A percentile compares a stretch with the other conserved stretches of the same genome.
These are phyloP conservation scores for Podila epicladia DNA, from an alignment of 192 early-diverging fungal genomes.

Conservation along the genomic window DNA sequence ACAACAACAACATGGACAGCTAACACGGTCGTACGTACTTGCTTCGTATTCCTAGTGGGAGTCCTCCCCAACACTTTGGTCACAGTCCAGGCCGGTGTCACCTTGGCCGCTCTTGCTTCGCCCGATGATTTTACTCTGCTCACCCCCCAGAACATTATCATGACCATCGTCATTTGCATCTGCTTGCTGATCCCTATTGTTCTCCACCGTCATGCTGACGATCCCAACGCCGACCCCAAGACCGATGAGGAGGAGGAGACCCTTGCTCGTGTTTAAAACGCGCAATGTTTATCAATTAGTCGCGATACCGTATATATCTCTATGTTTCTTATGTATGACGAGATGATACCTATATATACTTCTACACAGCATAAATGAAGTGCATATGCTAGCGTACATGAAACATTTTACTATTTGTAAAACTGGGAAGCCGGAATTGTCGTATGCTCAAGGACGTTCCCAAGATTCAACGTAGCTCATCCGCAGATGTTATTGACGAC, in stretches of 20 bases:
- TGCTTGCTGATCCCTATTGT: slow-evolving; percentile 39
- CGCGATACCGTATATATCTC: neutral
- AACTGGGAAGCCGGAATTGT: no score
- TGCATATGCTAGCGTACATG: no score
- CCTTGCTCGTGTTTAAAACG: slow-evolving; percentile 19
- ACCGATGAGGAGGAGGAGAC: slow-evolving; percentile 17
- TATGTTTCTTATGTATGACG: neutral
- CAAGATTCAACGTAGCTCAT: no score
- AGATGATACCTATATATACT: no score
- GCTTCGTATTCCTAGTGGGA: slow-evolving; percentile 23
- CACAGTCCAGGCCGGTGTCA: slow-evolving; percentile 53
- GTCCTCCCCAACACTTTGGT: slow-evolving; percentile 52
- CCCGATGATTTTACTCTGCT: slow-evolving; percentile 53
- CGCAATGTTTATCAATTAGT: neutral
- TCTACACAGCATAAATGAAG: no score
- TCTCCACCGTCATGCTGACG: slow-evolving; percentile 27
- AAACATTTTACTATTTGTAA: no score
- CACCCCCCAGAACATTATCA: slow-evolving; percentile 50
- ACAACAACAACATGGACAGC: neutral
- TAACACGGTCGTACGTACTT: neutral
- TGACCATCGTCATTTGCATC: slow-evolving; percentile 34
- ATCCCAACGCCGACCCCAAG: slow-evolving; percentile 19
- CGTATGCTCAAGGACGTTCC: no score
- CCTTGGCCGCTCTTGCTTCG: slow-evolving; percentile 47
- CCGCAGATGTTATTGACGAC: no score